These are phyloP conservation scores for Microbotryomycetes sp. DNA, from an alignment of 1,284 basidiomycete genomes.

Conservation along the genomic window DNA sequence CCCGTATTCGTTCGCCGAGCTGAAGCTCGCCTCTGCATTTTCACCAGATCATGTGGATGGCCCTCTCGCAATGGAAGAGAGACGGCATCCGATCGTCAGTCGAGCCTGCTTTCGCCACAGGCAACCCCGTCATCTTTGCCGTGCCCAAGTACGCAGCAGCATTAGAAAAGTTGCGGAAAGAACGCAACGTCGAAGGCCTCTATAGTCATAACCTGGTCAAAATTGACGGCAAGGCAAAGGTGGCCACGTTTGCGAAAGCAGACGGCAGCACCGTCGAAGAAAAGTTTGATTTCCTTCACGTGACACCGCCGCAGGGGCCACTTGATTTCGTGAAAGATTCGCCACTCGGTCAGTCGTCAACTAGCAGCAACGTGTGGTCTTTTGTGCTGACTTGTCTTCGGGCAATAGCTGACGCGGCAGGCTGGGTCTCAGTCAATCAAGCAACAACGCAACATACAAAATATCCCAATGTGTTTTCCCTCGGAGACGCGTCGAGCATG, in stretches of 20 bases:
- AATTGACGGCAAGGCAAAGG: slow-evolving; percentile 60
- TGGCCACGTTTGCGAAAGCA: slow-evolving; percentile 73
- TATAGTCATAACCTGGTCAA: slow-evolving; percentile 80
- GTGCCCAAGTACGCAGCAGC: slow-evolving; percentile 83
- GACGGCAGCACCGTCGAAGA: slow-evolving; percentile 47
- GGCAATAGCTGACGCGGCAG: slow-evolving; percentile 69
- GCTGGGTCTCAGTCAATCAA: slow-evolving; percentile 81
- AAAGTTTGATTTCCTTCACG: slow-evolving; percentile 68
- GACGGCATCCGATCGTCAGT: slow-evolving; percentile 45
- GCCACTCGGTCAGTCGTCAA: slow-evolving; percentile 33
- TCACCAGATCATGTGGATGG: slow-evolving; percentile 94
- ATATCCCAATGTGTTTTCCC: slow-evolving; percentile 70
- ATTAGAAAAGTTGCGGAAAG: slow-evolving; percentile 65
- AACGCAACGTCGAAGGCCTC: slow-evolving; percentile 68
- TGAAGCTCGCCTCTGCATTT: no score
- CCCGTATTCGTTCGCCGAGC: no score
- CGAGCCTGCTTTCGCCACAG: slow-evolving; percentile 79
- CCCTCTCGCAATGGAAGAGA: slow-evolving; percentile 44
- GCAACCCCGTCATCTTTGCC: slow-evolving; percentile 80
- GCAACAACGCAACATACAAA: slow-evolving; percentile 76
- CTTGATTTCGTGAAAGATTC: slow-evolving; percentile 65
- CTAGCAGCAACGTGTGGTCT: neutral
- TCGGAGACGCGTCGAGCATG: slow-evolving; percentile 83
- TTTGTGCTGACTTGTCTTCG: slow-evolving; percentile 6
- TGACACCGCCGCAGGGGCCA: slow-evolving; percentile 84